Evolutionary conservation across 495 filamentous ascomycete species (phyloP).

Genomic region (Podospora anserina): DNA sequence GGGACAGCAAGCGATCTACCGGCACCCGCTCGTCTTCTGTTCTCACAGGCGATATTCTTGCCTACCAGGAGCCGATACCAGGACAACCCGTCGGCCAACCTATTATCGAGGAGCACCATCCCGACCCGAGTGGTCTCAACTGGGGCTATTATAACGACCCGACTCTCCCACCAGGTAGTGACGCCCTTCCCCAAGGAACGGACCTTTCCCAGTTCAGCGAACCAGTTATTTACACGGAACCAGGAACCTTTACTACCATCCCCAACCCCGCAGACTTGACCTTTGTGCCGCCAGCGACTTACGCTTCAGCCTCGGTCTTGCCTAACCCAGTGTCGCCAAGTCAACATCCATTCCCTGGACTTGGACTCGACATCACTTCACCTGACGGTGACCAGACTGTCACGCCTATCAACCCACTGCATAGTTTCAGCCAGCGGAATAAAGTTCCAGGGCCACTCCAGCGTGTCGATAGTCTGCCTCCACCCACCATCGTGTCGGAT

Average conservation of each 20-base stretch:
- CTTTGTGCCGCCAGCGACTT: slow-evolving; percentile 11
- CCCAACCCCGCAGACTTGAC: slow-evolving; percentile 10
- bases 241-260: slow-evolving; percentile 1
- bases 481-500: slow-evolving; percentile 32
- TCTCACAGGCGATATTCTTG: slow-evolving; percentile 16
- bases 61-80: slow-evolving; percentile 14
- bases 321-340: slow-evolving; percentile 20
- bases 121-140: slow-evolving; percentile 28
- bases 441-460: slow-evolving; percentile 18
- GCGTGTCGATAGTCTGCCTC: slow-evolving; percentile 33
- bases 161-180: slow-evolving; percentile 9
- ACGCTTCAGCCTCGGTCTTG: slow-evolving; percentile 13
- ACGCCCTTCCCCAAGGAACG: neutral
- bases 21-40: slow-evolving; percentile 29
- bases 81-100: slow-evolving; percentile 15
- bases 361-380: slow-evolving; percentile 17
- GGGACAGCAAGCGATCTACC: slow-evolving; percentile 31
- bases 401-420: slow-evolving; percentile 20
- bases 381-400: slow-evolving; percentile 24
- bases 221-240: neutral
- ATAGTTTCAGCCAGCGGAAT: slow-evolving; percentile 18
- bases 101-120: slow-evolving; percentile 26
- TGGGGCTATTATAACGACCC: slow-evolving; percentile 36
- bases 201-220: neutral
- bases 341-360: slow-evolving; percentile 7